Conservation (phyloP, 2,329 filamentous ascomycete species). For the Zalaria sp. region DNA sequence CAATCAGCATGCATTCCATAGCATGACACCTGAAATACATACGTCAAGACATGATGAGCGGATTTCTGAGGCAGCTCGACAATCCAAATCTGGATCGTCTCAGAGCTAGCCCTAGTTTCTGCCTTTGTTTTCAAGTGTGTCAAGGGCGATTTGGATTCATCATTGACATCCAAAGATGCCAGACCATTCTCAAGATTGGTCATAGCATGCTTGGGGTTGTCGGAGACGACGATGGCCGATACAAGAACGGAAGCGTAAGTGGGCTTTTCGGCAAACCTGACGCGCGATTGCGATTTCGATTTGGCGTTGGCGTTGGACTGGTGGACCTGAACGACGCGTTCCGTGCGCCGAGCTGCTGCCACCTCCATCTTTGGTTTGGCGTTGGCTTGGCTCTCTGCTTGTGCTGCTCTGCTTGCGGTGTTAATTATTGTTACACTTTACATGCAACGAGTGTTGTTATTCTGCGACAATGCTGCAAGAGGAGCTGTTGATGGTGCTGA, state of each 20-base stretch:
- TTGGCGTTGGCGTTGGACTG: background rate
- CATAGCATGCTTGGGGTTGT: conserved; percentile 4
- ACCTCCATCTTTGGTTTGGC: background rate
- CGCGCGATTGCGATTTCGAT: background rate
- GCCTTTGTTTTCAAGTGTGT: conserved; percentile 33
- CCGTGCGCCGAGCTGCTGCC: background rate
- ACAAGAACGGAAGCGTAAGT: background rate
- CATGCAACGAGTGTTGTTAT: no score
- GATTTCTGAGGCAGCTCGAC: conserved; percentile 58
- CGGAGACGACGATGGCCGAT: conserved; percentile 4
- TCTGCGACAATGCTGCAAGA: conserved; percentile 18
- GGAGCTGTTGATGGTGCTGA: conserved; percentile 20
- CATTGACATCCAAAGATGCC: background rate
- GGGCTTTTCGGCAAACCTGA: background rate
- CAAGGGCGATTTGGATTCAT: conserved; percentile 9
- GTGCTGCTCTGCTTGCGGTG: no score
- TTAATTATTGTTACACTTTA: no score
- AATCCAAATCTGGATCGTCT: conserved; percentile 49
- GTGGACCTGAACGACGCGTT: background rate
- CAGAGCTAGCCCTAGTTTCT: conserved; percentile 33
- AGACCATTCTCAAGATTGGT: background rate
- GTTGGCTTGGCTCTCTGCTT: background rate
- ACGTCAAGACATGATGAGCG: conserved; percentile 62
- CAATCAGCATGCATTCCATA: no score
- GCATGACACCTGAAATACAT: conserved; percentile 18